Percentiles rank a stretch among this genome's conserved stretches.
Conservation (phyloP, 2,329 filamentous ascomycete species). For the Dothideomycetes sp. region DNA sequence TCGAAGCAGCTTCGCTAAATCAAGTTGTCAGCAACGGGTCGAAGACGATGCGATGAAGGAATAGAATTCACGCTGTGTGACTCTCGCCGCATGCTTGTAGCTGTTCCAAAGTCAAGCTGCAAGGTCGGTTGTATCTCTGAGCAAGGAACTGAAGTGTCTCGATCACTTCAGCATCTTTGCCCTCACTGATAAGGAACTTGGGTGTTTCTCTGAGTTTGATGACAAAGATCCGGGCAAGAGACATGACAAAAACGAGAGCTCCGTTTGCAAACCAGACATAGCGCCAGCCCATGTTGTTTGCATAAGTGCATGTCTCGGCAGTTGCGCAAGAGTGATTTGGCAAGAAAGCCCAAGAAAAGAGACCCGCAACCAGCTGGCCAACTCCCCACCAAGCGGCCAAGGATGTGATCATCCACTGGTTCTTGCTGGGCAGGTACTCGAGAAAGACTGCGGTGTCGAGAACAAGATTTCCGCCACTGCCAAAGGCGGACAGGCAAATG, state of each 20-base stretch:
- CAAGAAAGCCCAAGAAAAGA: conserved; percentile 48
- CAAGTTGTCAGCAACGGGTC: conserved; percentile 14
- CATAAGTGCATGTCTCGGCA: conserved; percentile 38
- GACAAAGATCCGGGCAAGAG: conserved; percentile 43
- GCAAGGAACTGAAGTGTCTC: conserved; percentile 42
- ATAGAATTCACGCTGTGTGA: conserved; percentile 15
- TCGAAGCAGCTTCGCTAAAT: conserved; percentile 17
- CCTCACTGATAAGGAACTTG: conserved; percentile 47
- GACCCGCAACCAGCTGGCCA: conserved; percentile 42
- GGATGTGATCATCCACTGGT: conserved; percentile 58
- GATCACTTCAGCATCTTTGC: conserved; percentile 43
- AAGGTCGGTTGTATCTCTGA: conserved; percentile 44
- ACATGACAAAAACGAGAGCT: conserved; percentile 46
- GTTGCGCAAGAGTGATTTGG: conserved; percentile 41
- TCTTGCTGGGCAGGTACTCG: conserved; percentile 47
- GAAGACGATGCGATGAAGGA: too few relatives aligned
- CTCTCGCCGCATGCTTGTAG: conserved; percentile 39
- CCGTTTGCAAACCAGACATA: conserved; percentile 48
- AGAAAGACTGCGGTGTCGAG: conserved; percentile 53
- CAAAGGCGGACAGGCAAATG: conserved; percentile 54
- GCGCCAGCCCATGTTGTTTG: conserved; percentile 49
- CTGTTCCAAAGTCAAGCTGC: conserved; percentile 41
- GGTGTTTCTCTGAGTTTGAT: conserved; percentile 48
- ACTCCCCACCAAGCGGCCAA: conserved; percentile 50
- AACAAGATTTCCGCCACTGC: conserved; percentile 54